A percentile compares a stretch with the other conserved stretches of the same genome.
phyloP scores from a whole-genome alignment of 2,329 filamentous ascomycete species.

The Sordariomycetes sp. region DNA sequence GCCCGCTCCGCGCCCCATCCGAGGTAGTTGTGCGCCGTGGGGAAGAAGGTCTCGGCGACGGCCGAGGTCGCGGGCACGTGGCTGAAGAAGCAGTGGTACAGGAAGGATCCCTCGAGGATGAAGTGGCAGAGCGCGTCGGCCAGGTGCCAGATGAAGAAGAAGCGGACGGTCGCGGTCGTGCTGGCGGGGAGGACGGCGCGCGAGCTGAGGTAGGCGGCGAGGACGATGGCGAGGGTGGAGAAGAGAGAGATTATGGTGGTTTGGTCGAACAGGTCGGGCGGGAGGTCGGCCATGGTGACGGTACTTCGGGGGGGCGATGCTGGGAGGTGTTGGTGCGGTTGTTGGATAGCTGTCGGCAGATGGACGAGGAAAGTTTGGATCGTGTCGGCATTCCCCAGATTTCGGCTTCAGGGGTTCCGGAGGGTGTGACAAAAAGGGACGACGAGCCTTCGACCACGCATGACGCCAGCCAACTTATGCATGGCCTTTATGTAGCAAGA shows the following conservation, averaged over 20 bases:
- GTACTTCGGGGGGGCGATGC: no score
- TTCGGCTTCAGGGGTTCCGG: no score
- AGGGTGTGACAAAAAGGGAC: no score
- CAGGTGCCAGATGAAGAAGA: constrained; percentile 89
- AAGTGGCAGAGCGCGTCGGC: constrained; percentile 91
- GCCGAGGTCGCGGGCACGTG: constrained; percentile 25
- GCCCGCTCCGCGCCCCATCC: constrained; percentile 32
- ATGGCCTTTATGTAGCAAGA: no score
- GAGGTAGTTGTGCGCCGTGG: constrained; percentile 43
- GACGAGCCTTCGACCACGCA: no score
- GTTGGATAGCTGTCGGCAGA: no score
- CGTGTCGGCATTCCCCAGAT: no score
- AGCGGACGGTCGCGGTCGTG: constrained; percentile 49
- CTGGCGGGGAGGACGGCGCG: constrained; percentile 34
- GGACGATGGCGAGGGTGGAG: constrained; percentile 42
- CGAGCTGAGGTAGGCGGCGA: constrained; percentile 39
- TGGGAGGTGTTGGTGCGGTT: no score
- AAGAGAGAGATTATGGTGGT: constrained; percentile 51
- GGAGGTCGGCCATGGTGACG: constrained; percentile 20
- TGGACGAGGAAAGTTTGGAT: no score
- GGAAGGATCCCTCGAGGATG: constrained; percentile 80
- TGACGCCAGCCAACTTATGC: no score
- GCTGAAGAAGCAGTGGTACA: constrained; percentile 88
- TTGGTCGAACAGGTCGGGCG: constrained; percentile 48
- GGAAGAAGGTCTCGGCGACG: constrained; percentile 26